phyloP scores from a whole-genome alignment of 2,329 filamentous ascomycete species.

The Neocatenulostroma microsporum region DNA sequence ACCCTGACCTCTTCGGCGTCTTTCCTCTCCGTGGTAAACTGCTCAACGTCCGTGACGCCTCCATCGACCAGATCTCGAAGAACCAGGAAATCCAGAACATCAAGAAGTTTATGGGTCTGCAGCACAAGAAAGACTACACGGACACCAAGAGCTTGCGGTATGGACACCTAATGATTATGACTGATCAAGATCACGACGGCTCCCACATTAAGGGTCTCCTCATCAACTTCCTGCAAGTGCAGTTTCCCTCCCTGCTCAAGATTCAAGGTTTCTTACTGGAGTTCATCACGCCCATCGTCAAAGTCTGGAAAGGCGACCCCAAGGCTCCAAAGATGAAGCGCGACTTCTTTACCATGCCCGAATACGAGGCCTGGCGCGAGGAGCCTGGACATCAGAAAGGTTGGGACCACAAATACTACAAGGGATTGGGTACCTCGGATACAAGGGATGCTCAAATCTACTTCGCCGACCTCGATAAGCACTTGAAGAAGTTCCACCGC shows the following conservation, averaged over 20 bases:
- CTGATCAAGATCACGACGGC: conserved; percentile 99
- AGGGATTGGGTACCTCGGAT: conserved; percentile 92
- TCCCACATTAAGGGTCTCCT: conserved; percentile 98
- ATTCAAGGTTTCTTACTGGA: conserved; percentile 88
- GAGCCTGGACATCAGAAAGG: conserved; percentile 60
- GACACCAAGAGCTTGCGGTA: conserved; percentile 86
- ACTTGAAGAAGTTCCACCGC: conserved; percentile 83
- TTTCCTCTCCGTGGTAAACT: conserved; percentile 96
- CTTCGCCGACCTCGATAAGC: conserved; percentile 86
- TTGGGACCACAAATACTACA: conserved; percentile 99
- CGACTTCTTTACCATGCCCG: conserved; percentile 92
- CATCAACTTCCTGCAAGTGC: conserved; percentile 96
- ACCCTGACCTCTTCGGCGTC: conserved; percentile 90
- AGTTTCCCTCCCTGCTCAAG: conserved; percentile 85
- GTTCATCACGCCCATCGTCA: conserved; percentile 98
- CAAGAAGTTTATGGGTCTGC: conserved; percentile 94
- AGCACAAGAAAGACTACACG: conserved; percentile 90
- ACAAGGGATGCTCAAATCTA: conserved; percentile 90
- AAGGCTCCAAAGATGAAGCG: conserved; percentile 72
- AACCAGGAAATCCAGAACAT: conserved; percentile 98
- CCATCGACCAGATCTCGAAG: conserved; percentile 91
- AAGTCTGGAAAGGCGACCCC: conserved; percentile 88
- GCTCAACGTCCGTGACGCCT: conserved; percentile 93
- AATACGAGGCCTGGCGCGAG: conserved; percentile 89
- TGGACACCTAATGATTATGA: conserved; percentile 99